phyloP scores from a whole-genome alignment of 129 eudicot genomes.

The Mikania micrantha region DNA sequence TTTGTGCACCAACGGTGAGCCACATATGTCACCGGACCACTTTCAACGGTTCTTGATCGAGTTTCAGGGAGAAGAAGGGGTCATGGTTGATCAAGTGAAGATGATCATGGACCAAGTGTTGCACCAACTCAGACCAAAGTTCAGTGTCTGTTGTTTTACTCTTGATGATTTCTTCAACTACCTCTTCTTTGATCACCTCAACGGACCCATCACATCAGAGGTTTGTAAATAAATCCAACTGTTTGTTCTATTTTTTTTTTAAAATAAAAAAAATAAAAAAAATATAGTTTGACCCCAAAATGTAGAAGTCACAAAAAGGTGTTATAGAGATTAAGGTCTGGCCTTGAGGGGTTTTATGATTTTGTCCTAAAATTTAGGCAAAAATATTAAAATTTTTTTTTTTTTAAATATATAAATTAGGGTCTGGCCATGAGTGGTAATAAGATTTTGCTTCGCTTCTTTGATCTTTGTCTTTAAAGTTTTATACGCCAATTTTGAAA shows the following conservation, averaged over 20 bases:
- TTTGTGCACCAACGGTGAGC: conserved; percentile 31
- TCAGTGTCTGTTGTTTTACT: conserved; percentile 26
- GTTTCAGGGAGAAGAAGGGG: conserved; percentile 48
- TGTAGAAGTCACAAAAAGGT: no score
- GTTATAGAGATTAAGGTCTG: no score
- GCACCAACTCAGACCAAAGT: conserved; percentile 38
- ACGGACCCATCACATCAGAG: conserved; percentile 58
- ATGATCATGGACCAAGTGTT: conserved; percentile 38
- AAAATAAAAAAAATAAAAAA: no score
- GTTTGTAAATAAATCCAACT: conserved; percentile 21
- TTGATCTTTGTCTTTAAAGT: no score
- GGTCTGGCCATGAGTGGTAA: no score
- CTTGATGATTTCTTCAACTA: conserved; percentile 72
- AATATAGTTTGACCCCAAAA: no score
- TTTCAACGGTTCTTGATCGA: conserved; percentile 54
- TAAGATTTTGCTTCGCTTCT: no score
- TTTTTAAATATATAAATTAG: no score
- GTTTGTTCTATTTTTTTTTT: background rate
- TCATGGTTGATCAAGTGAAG: conserved; percentile 37
- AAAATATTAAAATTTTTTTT: no score
- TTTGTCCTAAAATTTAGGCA: no score
- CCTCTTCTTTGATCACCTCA: conserved; percentile 63
- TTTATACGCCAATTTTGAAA: no score
- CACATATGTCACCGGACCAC: conserved; percentile 61
- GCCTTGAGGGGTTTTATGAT: no score